Evolutionary conservation across 257 asterid species (phyloP).

Genomic region (Dorcoceras hygrometricum): DNA sequence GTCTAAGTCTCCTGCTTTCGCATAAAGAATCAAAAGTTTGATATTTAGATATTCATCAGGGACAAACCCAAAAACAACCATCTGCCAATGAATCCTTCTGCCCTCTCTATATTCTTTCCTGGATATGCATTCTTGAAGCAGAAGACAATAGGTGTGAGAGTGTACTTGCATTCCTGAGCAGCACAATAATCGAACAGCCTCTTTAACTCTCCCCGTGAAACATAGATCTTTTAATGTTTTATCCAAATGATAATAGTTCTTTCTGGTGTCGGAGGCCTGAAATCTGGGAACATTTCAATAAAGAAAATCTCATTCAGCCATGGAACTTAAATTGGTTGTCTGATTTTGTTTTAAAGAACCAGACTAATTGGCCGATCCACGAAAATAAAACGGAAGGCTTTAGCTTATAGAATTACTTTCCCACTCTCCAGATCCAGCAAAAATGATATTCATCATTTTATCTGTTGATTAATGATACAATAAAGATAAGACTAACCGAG

Average conservation of each 20-base stretch:
- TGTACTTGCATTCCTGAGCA: conserved; percentile 53
- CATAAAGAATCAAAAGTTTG: conserved; percentile 76
- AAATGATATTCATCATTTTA: background rate
- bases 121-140: conserved; percentile 85
- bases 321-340: conserved; percentile 27
- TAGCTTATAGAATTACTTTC: conserved; percentile 9
- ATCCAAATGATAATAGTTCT: conserved; percentile 49
- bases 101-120: conserved; percentile 67
- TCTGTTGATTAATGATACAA: background rate
- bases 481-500: conserved; percentile 7
- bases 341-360: conserved; percentile 23
- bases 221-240: conserved; percentile 74
- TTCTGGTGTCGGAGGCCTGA: conserved; percentile 58
- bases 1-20: conserved; percentile 69
- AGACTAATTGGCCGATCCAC: conserved; percentile 15
- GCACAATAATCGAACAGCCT: conserved; percentile 82
- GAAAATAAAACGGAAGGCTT: conserved; percentile 8
- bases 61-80: conserved; percentile 61
- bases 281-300: conserved; percentile 67
- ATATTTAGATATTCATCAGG: conserved; percentile 71
- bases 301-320: conserved; percentile 40
- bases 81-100: conserved; percentile 84
- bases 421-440: conserved; percentile 23
- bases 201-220: conserved; percentile 76
- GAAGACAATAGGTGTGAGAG: conserved; percentile 68